Evolutionary conservation across 306 rosid species (phyloP), one percentile per base, ranked within the genome.

Genomic region (Nissolia schottii): DNA sequence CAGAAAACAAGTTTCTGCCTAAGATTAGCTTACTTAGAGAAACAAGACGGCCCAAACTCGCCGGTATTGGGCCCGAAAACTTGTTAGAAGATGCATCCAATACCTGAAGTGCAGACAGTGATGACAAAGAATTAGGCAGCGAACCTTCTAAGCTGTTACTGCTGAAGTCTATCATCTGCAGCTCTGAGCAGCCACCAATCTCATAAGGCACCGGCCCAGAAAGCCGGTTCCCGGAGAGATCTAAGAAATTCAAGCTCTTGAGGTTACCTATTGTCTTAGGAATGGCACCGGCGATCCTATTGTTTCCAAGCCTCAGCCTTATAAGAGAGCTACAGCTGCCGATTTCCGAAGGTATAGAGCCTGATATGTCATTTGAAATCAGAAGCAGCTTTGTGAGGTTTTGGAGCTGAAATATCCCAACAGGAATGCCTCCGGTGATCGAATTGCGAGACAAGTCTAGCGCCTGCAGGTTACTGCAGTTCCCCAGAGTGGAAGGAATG

Each of bases 111-210:
- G 80, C 73, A 19, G 93, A 84, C 6, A 95, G 60, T 22, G 93
- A 84, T 27, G 97, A 89, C 57, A 95, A 20, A 1, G 88, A 67
- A 49, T 82, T 77, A 34, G 97, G 96, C 56, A 89, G 53, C 16
- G 89, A 64, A 5, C 96, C 99, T 51, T 84, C 86, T 25, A 95
- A 77, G 61, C 51, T 87, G 73, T 95, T 95, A 67, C 50, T 59
- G 70, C 91, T 86, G 41, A 91, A 72, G 75, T 95, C 96, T 41
- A 95, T 91, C 97, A 94, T 89, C 74, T 91, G 93, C 71, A 95
- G 77, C 38, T 84, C 83, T 58, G 79, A 57, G 84, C 97, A 91
- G 59, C 81, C 75, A 27, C 91, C 87, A 76, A 95, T 88, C 88
- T 91, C 93, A 67, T 85, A 90, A 1, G 99, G 99, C 20, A 95